Evolutionary conservation across 495 filamentous ascomycete species (phyloP), one percentile per base, ranked within the genome.

Genomic region (Neurospora pannonica): DNA sequence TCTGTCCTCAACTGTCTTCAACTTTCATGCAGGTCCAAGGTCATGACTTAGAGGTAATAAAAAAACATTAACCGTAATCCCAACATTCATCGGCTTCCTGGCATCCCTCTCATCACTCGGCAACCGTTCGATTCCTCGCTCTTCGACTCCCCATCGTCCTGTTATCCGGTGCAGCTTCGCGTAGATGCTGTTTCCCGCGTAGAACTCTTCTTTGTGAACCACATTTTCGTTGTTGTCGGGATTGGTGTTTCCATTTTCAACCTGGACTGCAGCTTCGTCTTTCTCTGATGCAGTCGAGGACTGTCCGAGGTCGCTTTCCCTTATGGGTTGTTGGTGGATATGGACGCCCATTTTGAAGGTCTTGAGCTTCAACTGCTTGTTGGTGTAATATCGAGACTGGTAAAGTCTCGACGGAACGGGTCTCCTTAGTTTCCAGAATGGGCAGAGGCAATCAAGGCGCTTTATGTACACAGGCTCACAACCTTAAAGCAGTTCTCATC

Each of bases 91-190:
- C 78, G 91, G 86, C 38, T 86, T 89, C 46, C 85, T 88, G 81
- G 93, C 90, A 21, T 87, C 90, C 76, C 92, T 85, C 84, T 97
- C 92, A 74, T 90, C 85, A 43, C 88, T 88, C 0, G 92, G 92
- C 70, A 95, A 93, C 36, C 93, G 87, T 84, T 95, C 93, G 71
- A 95, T 92, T 70, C 93, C 93, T 78, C 93, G 86, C 82, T 89
- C 90, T 81, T 97, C 93, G 31, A 97, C 87, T 46, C 90, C 89
- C 77, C 91, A 87, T 75, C 86, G 89, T 6, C 88, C 91, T 0
- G 91, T 92, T 21, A 93, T 76, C 13, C 90, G 88, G 83, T 94
- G 91, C 6, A 92, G 75, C 81, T 87, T 92, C 24, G 92, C 92
- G 77, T 89, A 91, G 38, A 85, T 72, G 31, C 86, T 87, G 73